Percentiles rank a stretch among this genome's conserved stretches.
Evolutionary conservation across 2,329 filamentous ascomycete species (phyloP).

Genomic region (Lachnellula suecica): DNA sequence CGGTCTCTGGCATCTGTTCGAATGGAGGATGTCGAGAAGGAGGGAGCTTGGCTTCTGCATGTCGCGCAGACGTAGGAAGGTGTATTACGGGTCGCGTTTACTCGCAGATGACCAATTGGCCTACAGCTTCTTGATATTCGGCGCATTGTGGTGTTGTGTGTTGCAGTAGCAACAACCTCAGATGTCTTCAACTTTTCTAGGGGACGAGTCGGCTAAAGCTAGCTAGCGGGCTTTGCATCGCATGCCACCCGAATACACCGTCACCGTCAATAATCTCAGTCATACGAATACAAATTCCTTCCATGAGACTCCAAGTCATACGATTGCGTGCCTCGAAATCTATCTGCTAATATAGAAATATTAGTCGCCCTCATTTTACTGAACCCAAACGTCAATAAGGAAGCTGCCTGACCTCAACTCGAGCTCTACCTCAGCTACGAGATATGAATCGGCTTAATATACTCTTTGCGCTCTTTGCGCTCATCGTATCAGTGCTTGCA

Average conservation of each 20-base stretch:
- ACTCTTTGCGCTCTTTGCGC: slow-evolving; percentile 22
- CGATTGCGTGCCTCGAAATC: neutral
- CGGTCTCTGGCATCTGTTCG: slow-evolving; percentile 11
- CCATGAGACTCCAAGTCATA: neutral
- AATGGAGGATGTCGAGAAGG: slow-evolving; percentile 29
- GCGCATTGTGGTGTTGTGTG: slow-evolving; percentile 27
- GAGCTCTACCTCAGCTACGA: neutral
- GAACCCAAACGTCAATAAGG: neutral
- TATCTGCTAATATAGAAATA: neutral
- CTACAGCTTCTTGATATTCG: slow-evolving; percentile 31
- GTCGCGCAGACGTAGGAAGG: slow-evolving; percentile 24
- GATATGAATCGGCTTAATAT: slow-evolving; percentile 22
- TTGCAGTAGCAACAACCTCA: neutral
- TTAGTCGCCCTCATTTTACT: neutral
- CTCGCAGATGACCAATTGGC: slow-evolving; percentile 29
- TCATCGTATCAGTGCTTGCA: slow-evolving; percentile 26
- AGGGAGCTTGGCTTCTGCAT: slow-evolving; percentile 25
- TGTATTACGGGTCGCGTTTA: slow-evolving; percentile 8
- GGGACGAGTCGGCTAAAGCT: slow-evolving; percentile 6
- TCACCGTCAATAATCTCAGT: neutral
- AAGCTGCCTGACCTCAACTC: neutral
- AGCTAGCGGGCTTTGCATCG: neutral
- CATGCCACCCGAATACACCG: too few species aligned
- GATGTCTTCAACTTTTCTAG: slow-evolving; percentile 23
- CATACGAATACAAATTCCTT: neutral